A percentile compares a stretch with the other conserved stretches of the same genome.
Evolutionary conservation across 768 basidiomycete genomes (phyloP).

Genomic region (Porphyrellus cyaneotinctus): DNA sequence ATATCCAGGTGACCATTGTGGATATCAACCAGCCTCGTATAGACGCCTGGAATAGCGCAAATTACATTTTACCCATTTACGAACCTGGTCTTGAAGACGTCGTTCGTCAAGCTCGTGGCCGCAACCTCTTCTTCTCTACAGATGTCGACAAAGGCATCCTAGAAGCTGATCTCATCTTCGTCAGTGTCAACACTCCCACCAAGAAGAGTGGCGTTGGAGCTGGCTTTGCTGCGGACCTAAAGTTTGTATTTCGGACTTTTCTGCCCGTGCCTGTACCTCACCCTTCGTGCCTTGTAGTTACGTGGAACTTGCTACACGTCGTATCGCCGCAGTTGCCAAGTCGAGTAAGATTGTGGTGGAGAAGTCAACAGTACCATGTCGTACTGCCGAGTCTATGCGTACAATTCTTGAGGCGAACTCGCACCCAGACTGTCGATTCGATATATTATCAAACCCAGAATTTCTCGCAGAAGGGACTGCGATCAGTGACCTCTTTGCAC

Average conservation of each 20-base stretch:
- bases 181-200: constrained; percentile 97
- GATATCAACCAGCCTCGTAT: constrained; percentile 93
- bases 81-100: constrained; percentile 95
- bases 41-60: constrained; percentile 92
- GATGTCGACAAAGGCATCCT: constrained; percentile 89
- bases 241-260: constrained; percentile 51
- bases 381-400: constrained; percentile 99
- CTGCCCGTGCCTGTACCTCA: constrained; percentile 9
- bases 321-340: constrained; percentile 87
- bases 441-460: constrained; percentile 99
- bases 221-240: constrained; percentile 97
- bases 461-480: constrained; percentile 99
- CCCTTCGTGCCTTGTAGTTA: constrained; percentile 54
- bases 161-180: constrained; percentile 97
- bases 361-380: constrained; percentile 98
- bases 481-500: constrained; percentile 79
- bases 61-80: constrained; percentile 89
- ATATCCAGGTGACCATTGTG: constrained; percentile 94
- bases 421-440: constrained; percentile 83
- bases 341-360: constrained; percentile 98
- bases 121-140: constrained; percentile 96
- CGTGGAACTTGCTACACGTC: constrained; percentile 94
- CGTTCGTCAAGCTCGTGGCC: constrained; percentile 81
- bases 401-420: constrained; percentile 99
- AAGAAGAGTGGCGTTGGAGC: constrained; percentile 98